Evolutionary conservation across 768 basidiomycete genomes (phyloP).

Genomic region (Calocera cornea): DNA sequence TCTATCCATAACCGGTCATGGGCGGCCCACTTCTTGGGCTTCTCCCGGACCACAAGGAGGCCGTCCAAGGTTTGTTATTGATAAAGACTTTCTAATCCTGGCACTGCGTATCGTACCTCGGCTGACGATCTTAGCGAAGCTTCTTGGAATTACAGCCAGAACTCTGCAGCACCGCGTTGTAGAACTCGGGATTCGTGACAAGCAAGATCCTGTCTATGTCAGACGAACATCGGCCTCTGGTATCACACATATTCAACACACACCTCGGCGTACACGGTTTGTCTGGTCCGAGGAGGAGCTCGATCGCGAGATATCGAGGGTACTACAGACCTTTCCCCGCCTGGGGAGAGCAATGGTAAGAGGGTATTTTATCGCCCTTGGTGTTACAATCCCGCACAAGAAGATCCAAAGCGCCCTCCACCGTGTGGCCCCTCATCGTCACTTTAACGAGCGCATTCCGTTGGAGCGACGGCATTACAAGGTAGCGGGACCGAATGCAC

Average conservation of each 20-base stretch:
- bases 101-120: not conserved
- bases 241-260: not conserved
- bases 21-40: not conserved
- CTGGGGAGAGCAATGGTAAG: not conserved
- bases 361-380: not conserved
- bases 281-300: not conserved
- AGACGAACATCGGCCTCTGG: not conserved
- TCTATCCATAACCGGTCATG: not conserved
- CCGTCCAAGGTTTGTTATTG: not conserved
- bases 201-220: not conserved
- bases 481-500: not conserved
- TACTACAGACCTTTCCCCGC: not conserved
- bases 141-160: not conserved
- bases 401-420: not conserved
- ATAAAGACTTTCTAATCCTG: not conserved
- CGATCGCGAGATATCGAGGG: not conserved
- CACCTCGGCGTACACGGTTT: not conserved
- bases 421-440: not conserved
- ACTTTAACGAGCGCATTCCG: not conserved
- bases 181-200: not conserved
- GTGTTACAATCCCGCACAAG: not conserved
- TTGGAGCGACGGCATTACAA: not conserved
- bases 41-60: not conserved
- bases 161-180: not conserved
- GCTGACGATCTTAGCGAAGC: not conserved